A percentile compares a stretch with the other conserved stretches of the same genome.
phyloP scores from a whole-genome alignment of 495 filamentous ascomycete species.

The Gamarada debralockiae region DNA sequence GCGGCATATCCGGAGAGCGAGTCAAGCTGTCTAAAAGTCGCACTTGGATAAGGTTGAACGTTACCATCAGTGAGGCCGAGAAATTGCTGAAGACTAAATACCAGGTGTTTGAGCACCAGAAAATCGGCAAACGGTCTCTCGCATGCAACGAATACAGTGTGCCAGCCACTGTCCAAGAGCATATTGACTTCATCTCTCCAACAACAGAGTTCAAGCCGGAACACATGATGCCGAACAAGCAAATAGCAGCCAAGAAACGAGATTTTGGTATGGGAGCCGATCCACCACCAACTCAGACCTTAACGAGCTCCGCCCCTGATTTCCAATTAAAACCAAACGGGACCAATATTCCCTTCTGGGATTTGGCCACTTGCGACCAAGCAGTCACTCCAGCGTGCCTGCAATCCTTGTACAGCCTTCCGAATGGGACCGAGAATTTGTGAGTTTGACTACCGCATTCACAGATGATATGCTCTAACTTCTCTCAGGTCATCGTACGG shows the following conservation, averaged over 20 bases:
- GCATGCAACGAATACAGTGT: conserved; percentile 22
- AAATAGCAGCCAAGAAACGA: too few relatives aligned
- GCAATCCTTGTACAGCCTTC: neutral
- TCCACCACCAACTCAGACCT: neutral
- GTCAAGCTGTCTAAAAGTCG: conserved; percentile 3
- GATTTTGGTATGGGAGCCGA: neutral
- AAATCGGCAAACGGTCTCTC: conserved; percentile 32
- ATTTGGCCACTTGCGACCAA: neutral
- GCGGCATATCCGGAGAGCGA: conserved; percentile 7
- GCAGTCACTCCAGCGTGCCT: neutral
- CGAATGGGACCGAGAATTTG: too few relatives aligned
- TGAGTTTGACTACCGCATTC: too few relatives aligned
- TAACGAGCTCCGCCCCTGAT: too few relatives aligned
- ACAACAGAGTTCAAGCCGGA: conserved; percentile 3
- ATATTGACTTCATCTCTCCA: conserved; percentile 23
- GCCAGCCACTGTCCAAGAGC: conserved; percentile 15
- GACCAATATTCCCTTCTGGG: neutral
- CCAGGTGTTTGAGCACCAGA: conserved; percentile 46
- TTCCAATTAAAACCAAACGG: neutral
- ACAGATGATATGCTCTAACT: too few relatives aligned
- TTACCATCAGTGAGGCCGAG: conserved; percentile 48
- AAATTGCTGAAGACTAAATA: conserved; percentile 51
- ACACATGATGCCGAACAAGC: neutral
- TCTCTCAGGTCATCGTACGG: too few relatives aligned
- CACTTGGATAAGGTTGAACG: conserved; percentile 51